These are phyloP conservation scores for Claviceps purpurea DNA, from an alignment of 2,329 filamentous ascomycete species.

Conservation along the genomic window DNA sequence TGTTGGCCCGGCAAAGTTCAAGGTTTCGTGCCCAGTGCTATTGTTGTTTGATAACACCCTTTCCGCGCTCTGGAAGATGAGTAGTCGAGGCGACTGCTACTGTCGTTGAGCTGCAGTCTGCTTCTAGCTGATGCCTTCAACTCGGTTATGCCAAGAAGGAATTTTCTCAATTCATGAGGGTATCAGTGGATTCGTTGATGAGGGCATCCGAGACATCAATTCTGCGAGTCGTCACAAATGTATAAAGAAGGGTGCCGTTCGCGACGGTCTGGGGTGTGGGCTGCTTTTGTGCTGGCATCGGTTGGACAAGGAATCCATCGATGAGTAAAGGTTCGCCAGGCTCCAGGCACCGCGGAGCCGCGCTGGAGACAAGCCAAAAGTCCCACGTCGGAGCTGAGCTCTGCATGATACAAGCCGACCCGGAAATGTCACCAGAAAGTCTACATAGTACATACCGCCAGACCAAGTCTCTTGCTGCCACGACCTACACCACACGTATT, in stretches of 20 bases:
- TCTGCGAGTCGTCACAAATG: neutral
- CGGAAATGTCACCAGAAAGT: slow-evolving; percentile 1
- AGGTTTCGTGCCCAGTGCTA: neutral
- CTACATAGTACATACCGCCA: neutral
- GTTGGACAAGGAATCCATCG: slow-evolving; percentile 2
- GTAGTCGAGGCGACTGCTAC: neutral
- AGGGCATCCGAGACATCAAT: neutral
- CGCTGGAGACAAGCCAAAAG: slow-evolving; percentile 9
- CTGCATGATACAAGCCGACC: slow-evolving; percentile 6
- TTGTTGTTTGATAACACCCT: neutral
- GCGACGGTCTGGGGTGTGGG: slow-evolving; percentile 7
- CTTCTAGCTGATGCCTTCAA: neutral
- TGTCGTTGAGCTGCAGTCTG: neutral
- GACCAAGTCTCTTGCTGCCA: slow-evolving; percentile 5
- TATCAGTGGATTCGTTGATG: neutral
- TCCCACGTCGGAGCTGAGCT: slow-evolving; percentile 11
- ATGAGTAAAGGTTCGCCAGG: slow-evolving; percentile 6
- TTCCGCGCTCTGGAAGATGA: too few species aligned
- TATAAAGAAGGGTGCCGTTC: neutral
- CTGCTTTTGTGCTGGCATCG: slow-evolving; percentile 12
- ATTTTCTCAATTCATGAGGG: neutral
- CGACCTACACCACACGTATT: neutral
- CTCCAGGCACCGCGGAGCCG: slow-evolving; percentile 2
- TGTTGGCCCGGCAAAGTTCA: neutral
- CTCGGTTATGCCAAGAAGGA: neutral